phyloP scores from a whole-genome alignment of 2,329 filamentous ascomycete genomes.

The Fusarium chuoi region DNA sequence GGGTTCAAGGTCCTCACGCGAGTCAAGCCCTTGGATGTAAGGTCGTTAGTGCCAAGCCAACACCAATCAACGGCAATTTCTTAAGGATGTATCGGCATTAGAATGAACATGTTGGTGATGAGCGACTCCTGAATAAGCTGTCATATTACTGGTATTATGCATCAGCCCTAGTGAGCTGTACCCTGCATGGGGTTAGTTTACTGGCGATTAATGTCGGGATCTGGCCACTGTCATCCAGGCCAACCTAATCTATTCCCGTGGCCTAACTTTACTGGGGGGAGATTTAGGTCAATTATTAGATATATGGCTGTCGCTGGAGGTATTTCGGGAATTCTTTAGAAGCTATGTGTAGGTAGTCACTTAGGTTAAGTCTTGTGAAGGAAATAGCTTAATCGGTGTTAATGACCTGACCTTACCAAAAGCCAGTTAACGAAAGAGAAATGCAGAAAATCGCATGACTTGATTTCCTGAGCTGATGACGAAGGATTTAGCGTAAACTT shows the following conservation, averaged over 20 bases:
- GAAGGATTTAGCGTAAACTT: neutral
- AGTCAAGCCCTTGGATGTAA: neutral
- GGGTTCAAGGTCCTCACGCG: neutral
- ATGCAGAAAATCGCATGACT: neutral
- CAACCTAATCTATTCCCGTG: neutral
- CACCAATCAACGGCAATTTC: neutral
- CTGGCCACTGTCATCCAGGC: too few species aligned
- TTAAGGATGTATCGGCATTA: neutral
- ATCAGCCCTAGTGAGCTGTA: neutral
- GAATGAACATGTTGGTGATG: neutral
- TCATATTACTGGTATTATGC: too few species aligned
- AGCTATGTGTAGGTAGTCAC: rapidly evolving
- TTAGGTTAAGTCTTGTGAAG: neutral
- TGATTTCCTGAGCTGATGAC: neutral
- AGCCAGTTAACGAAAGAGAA: neutral
- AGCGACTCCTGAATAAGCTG: neutral
- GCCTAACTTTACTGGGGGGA: neutral
- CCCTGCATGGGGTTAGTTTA: too few species aligned
- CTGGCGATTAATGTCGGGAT: neutral
- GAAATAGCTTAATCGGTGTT: neutral
- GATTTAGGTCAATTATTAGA: rapidly evolving
- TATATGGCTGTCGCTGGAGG: neutral
- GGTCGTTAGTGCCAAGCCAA: neutral
- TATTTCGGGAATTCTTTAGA: neutral
- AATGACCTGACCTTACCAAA: neutral